Conservation (phyloP, 441 rosid genomes). For the Aleurites moluccanus region DNA sequence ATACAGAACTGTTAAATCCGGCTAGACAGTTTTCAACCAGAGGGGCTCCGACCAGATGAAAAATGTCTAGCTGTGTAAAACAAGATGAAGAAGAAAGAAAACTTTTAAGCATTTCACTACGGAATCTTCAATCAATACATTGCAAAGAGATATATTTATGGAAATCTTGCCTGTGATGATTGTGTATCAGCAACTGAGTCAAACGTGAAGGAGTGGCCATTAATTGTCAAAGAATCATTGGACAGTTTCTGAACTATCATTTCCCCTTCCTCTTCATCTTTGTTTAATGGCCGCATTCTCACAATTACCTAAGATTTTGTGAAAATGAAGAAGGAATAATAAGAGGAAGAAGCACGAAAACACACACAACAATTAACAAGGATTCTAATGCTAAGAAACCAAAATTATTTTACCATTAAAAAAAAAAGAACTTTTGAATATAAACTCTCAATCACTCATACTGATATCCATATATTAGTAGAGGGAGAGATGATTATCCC, state of each 20-base stretch:
- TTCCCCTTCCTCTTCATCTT: constrained; percentile 77
- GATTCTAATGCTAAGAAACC: background rate
- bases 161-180: constrained; percentile 66
- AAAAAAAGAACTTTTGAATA: background rate
- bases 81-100: constrained; percentile 12
- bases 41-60: constrained; percentile 86
- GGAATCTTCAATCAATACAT: background rate
- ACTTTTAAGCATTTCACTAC: constrained; percentile 5
- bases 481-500: no score
- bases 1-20: constrained; percentile 98
- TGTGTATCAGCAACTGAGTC: constrained; percentile 83
- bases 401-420: constrained; percentile 1
- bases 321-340: background rate
- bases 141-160: background rate
- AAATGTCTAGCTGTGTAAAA: constrained; percentile 69
- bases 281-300: constrained; percentile 79
- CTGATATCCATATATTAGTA: no score
- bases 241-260: constrained; percentile 64
- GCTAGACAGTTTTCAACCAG: constrained; percentile 97
- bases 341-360: background rate
- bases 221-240: constrained; percentile 62
- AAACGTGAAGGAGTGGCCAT: constrained; percentile 83
- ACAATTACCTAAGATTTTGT: constrained; percentile 64
- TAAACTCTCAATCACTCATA: background rate
- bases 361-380: background rate